Evolutionary conservation across 163 green algal genomes (phyloP), one percentile per base, ranked within the genome.

Genomic region (Volvox carteri): DNA sequence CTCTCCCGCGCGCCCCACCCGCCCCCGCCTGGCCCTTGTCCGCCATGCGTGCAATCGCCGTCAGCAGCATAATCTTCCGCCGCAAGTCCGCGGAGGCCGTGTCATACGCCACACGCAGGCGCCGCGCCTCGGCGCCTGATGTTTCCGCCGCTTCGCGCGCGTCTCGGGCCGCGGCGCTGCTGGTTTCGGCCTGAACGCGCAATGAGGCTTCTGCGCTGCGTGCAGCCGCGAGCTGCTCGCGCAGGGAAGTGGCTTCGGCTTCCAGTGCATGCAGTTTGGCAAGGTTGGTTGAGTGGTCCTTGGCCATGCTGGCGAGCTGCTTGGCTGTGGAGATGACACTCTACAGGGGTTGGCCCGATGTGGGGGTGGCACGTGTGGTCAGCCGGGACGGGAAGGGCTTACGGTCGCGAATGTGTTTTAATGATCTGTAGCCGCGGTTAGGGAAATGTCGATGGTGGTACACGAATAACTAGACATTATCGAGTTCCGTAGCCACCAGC

Each of bases 1-100:
- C 81, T 28, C 48, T 52, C 16, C 12, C 18, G 81, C 67, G 44
- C 28, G 44, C 46, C 33, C 46, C 37, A 44, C 46, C 44, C 0
- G 46, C 44, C 2, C 60, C 65, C 33, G 60, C 60, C 60, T 50
- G 62, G 33, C 81, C 67, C 44, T 78, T 87, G 46, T 87, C 52
- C 11, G 81, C 81, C 81, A 87, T 78, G 30, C 65, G 81, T 46
- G 81, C 67, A 9, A 87, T 78, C 19, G 81, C 81, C 33, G 65
- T 87, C 23, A 87, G 46, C 33, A 87, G 46, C 81, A 87, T 78
- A 46, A 80, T 79, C 65, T 87, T 87, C 6, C 81, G 44, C 33
- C 81, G 81, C 44, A 80, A 65, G 33, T 78, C 67, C 8, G 48
- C 65, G 2, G 65, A 70, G 0, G 81, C 48, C 5, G 1, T 21